Evolutionary conservation across 1,284 basidiomycete species (phyloP).

Genomic region (Cutaneotrichosporon sp.): DNA sequence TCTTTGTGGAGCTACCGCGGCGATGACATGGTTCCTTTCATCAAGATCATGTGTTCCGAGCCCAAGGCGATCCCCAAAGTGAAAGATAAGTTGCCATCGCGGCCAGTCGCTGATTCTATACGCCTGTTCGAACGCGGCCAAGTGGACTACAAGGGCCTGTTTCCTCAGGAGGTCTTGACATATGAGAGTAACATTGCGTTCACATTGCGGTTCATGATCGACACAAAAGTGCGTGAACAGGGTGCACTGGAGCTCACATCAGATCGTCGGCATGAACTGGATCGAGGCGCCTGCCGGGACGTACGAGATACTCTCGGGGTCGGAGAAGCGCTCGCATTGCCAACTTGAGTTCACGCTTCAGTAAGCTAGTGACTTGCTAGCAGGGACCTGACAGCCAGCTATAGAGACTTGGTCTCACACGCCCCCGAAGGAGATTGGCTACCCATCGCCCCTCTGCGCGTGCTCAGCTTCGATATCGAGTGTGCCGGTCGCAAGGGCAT

Average conservation of each 20-base stretch:
- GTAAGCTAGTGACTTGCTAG: constrained; percentile 55
- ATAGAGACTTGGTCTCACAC: constrained; percentile 80
- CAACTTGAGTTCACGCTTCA: constrained; percentile 79
- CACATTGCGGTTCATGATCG: constrained; percentile 91
- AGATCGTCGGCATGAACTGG: constrained; percentile 98
- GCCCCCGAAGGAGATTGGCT: constrained; percentile 87
- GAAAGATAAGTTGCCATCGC: constrained; percentile 73
- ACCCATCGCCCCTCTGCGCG: constrained; percentile 82
- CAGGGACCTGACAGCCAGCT: constrained; percentile 57
- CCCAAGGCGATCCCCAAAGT: constrained; percentile 78
- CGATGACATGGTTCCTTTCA: constrained; percentile 73
- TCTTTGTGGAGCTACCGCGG: constrained; percentile 85
- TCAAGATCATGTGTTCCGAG: constrained; percentile 75
- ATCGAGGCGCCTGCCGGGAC: constrained; percentile 81
- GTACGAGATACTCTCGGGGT: constrained; percentile 64
- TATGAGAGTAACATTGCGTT: constrained; percentile 92
- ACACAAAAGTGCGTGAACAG: constrained; percentile 66
- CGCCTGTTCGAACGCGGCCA: constrained; percentile 85
- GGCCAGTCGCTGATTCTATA: constrained; percentile 51
- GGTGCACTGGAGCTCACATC: not conserved
- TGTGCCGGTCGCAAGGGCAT: constrained; percentile 94
- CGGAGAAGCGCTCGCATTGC: constrained; percentile 71
- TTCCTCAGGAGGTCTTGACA: constrained; percentile 64
- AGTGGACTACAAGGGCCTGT: constrained; percentile 70
- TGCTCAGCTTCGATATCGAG: constrained; percentile 95